Conservation (phyloP, 1,284 basidiomycete species). For the Tilletia walkeri region DNA sequence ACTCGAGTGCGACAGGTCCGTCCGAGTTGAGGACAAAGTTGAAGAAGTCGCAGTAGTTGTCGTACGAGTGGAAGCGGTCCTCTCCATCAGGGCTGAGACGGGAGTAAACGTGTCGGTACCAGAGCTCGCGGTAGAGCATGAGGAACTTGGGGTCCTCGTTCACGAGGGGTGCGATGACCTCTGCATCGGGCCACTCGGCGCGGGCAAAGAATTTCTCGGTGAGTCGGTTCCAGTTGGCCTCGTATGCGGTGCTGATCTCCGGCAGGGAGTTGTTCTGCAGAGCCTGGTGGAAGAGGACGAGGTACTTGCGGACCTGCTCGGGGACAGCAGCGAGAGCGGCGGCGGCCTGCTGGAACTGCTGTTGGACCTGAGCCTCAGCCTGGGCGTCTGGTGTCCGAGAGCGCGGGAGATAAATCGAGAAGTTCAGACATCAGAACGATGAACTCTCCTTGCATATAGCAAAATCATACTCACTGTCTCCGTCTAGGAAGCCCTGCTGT, state of each 20-base stretch:
- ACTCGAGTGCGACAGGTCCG: slow-evolving; percentile 82
- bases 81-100: slow-evolving; percentile 90
- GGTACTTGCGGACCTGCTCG: slow-evolving; percentile 54
- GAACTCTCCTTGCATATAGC: not conserved
- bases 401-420: slow-evolving; percentile 15
- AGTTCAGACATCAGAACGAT: not conserved
- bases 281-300: slow-evolving; percentile 52
- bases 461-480: not conserved
- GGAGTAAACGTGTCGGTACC: slow-evolving; percentile 89
- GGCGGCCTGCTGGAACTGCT: slow-evolving; percentile 42
- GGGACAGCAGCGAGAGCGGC: slow-evolving; percentile 51
- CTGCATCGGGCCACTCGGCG: slow-evolving; percentile 95
- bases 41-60: slow-evolving; percentile 97
- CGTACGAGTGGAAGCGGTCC: slow-evolving; percentile 96
- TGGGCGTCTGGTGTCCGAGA: slow-evolving; percentile 28
- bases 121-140: slow-evolving; percentile 81
- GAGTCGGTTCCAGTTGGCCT: slow-evolving; percentile 92
- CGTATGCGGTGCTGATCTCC: slow-evolving; percentile 86
- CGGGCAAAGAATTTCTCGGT: slow-evolving; percentile 93
- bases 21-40: slow-evolving; percentile 90
- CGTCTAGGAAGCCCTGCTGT: slow-evolving; percentile 21
- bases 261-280: slow-evolving; percentile 47
- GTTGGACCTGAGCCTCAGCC: slow-evolving; percentile 41
- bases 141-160: slow-evolving; percentile 64
- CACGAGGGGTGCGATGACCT: slow-evolving; percentile 88